These are phyloP conservation scores for Tetracentron sinense DNA, from an alignment of 164 flowering plant genomes.

Conservation along the genomic window DNA sequence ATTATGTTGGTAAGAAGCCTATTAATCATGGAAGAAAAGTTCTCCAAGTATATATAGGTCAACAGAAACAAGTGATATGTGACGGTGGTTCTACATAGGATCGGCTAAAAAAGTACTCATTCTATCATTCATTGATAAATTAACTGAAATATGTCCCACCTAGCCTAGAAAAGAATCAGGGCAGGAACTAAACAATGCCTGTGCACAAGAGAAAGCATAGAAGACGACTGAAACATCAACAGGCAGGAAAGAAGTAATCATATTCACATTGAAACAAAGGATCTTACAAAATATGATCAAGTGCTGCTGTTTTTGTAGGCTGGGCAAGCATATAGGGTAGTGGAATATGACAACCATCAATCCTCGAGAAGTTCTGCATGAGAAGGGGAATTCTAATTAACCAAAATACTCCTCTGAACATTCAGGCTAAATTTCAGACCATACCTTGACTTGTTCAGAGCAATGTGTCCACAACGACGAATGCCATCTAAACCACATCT, in stretches of 20 bases:
- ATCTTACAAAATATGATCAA: slow-evolving; percentile 54
- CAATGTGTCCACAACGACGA: slow-evolving; percentile 56
- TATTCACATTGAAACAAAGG: neutral
- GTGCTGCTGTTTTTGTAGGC: slow-evolving; percentile 41
- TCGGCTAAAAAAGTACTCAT: too few relatives aligned
- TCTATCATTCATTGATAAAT: too few relatives aligned
- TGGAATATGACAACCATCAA: slow-evolving; percentile 17
- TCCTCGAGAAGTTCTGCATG: slow-evolving; percentile 32
- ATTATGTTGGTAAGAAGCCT: too few relatives aligned
- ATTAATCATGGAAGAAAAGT: too few relatives aligned
- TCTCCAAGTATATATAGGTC: too few relatives aligned
- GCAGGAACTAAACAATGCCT: neutral
- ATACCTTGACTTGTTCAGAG: slow-evolving; percentile 36
- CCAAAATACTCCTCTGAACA: neutral
- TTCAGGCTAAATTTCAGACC: neutral
- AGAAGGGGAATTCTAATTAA: neutral
- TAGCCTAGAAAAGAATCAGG: too few relatives aligned
- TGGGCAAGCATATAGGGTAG: slow-evolving; percentile 47
- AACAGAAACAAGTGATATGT: too few relatives aligned
- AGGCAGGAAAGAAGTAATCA: neutral
- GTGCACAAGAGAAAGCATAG: neutral
- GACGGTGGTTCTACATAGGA: too few relatives aligned
- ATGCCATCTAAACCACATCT: slow-evolving; percentile 96
- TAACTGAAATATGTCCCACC: too few relatives aligned
- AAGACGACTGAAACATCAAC: neutral